phyloP scores from a whole-genome alignment of 176 grass and related monocot genomes.

The Chrysopogon serrulatus region DNA sequence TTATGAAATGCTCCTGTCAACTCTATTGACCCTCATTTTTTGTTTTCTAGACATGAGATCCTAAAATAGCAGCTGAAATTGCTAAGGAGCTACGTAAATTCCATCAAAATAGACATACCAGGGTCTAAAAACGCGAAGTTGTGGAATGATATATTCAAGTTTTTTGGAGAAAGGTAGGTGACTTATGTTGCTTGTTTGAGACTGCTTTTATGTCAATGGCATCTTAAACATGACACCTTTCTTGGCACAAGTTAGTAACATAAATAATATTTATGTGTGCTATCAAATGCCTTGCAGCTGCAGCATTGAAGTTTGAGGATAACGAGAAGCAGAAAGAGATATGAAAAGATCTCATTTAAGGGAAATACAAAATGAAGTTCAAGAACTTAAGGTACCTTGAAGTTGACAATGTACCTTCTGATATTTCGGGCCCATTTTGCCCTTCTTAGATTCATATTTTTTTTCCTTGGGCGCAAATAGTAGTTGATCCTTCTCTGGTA shows the following conservation, averaged over 20 bases:
- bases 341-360: slow-evolving; percentile 79
- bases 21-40: slow-evolving; percentile 22
- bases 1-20: slow-evolving; percentile 15
- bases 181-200: neutral
- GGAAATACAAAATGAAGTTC: slow-evolving; percentile 76
- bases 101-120: slow-evolving; percentile 80
- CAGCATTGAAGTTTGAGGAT: slow-evolving; percentile 65
- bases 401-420: neutral
- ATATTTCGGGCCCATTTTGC: neutral
- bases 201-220: slow-evolving; percentile 10
- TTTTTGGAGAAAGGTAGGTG: slow-evolving; percentile 77
- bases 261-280: neutral
- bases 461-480: neutral
- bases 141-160: slow-evolving; percentile 95
- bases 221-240: neutral
- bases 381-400: slow-evolving; percentile 77
- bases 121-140: slow-evolving; percentile 74
- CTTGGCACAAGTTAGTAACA: neutral
- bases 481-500: neutral
- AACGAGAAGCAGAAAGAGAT: slow-evolving; percentile 55
- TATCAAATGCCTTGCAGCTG: slow-evolving; percentile 52
- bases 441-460: neutral
- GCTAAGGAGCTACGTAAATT: slow-evolving; percentile 74
- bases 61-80: slow-evolving; percentile 84
- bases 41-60: slow-evolving; percentile 79